Evolutionary conservation across 177 flowering plant genomes (phyloP).

Genomic region (Vitis hybrid): DNA sequence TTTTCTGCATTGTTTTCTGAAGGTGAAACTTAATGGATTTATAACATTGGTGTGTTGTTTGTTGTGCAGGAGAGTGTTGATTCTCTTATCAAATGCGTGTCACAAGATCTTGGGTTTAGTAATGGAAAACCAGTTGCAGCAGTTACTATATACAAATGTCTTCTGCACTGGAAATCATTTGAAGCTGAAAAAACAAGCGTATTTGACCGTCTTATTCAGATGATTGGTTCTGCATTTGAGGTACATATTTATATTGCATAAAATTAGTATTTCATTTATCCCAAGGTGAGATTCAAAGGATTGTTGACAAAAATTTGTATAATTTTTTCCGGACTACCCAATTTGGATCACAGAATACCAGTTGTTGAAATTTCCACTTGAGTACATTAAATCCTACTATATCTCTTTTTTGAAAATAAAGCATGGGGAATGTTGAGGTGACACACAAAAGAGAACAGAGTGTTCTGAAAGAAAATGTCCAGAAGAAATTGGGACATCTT

Average conservation of each 20-base stretch:
- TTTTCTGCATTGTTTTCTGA: not conserved
- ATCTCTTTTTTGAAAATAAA: not conserved
- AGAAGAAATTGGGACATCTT: not conserved
- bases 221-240: constrained; percentile 91
- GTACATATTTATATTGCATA: constrained; percentile 25
- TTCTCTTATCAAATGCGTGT: constrained; percentile 65
- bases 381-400: not conserved
- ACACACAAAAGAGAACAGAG: not conserved
- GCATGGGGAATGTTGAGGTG: not conserved
- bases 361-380: too few relatives aligned
- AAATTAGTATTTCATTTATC: too few relatives aligned
- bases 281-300: too few relatives aligned
- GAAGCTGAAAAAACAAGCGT: constrained; percentile 93
- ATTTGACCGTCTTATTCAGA: constrained; percentile 89
- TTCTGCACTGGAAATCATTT: constrained; percentile 89
- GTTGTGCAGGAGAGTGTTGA: constrained; percentile 72
- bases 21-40: not conserved
- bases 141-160: constrained; percentile 85
- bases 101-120: constrained; percentile 75
- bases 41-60: not conserved
- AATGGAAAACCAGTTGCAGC: constrained; percentile 94
- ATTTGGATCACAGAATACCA: too few relatives aligned
- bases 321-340: too few relatives aligned
- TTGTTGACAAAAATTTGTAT: too few relatives aligned
- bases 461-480: not conserved